Conservation (phyloP, 176 grass and related monocot species). For the Pontederia crassipes region DNA sequence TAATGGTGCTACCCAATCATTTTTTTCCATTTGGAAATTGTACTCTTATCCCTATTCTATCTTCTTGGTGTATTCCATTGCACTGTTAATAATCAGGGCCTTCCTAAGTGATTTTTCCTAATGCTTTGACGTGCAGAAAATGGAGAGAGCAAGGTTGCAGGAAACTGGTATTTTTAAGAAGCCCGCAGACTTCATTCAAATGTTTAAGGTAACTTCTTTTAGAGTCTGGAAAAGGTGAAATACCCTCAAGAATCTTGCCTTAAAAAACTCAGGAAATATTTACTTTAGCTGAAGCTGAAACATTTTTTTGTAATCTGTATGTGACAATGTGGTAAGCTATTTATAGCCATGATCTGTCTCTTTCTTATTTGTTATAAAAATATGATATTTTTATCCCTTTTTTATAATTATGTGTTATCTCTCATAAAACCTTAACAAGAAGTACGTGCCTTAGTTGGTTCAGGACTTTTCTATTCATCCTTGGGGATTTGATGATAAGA, state of each 20-base stretch:
- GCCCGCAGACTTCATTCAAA: slow-evolving; percentile 78
- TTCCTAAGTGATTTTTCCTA: neutral
- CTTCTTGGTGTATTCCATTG: neutral
- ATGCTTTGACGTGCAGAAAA: slow-evolving; percentile 39
- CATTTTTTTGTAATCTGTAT: too few relatives aligned
- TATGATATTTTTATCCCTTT: too few relatives aligned
- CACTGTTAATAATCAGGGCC: neutral
- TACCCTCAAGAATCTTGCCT: neutral
- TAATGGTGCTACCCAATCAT: too few relatives aligned
- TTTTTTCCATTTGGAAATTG: too few relatives aligned
- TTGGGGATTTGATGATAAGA: neutral
- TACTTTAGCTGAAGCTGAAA: too few relatives aligned
- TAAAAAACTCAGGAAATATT: too few relatives aligned
- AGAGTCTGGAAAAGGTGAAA: neutral
- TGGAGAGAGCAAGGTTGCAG: slow-evolving; percentile 83
- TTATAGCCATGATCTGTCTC: neutral
- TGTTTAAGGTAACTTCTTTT: slow-evolving; percentile 82
- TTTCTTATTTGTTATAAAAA: neutral
- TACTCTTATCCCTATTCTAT: too few relatives aligned
- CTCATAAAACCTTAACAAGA: too few relatives aligned
- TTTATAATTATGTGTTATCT: too few relatives aligned
- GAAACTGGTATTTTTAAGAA: slow-evolving; percentile 89
- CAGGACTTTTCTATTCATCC: neutral
- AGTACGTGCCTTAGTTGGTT: neutral
- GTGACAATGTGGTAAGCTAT: too few relatives aligned